Evolutionary conservation across 148 eudicot genomes (phyloP).

Genomic region (Amaranthus hypochondriacus): DNA sequence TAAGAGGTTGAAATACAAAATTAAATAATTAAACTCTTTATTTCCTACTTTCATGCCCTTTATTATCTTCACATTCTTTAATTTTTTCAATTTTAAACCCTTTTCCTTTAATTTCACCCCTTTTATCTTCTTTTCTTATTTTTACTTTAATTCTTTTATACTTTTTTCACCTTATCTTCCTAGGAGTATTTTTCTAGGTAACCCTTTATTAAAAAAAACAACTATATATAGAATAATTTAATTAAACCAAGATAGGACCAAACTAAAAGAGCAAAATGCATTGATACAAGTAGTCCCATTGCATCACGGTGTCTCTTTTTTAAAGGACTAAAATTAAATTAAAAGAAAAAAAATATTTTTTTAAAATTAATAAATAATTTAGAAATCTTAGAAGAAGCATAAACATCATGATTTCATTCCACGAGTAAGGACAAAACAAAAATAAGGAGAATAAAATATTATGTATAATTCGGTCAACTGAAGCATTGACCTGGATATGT

Average conservation of each 20-base stretch:
- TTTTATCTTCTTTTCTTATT: background rate
- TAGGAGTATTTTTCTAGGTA: background rate
- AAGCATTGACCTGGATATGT: slow-evolving; percentile 2
- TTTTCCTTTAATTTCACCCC: background rate
- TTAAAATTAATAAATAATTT: background rate
- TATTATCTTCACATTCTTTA: background rate
- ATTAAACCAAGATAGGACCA: slow-evolving; percentile 14
- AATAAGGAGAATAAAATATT: slow-evolving; percentile 12
- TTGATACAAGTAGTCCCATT: slow-evolving; percentile 39
- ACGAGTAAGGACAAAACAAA: too few relatives aligned
- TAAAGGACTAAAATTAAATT: background rate
- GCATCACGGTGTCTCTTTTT: slow-evolving; percentile 39
- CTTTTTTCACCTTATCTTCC: slow-evolving; percentile 13
- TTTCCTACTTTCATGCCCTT: background rate
- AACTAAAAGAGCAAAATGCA: slow-evolving; percentile 22
- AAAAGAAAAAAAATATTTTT: background rate
- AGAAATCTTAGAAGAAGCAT: background rate
- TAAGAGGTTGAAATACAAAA: too few relatives aligned
- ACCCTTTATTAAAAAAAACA: background rate
- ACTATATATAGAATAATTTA: background rate
- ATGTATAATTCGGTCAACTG: slow-evolving; percentile 12
- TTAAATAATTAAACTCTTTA: background rate
- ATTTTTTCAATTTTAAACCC: background rate
- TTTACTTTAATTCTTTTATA: background rate
- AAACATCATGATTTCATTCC: background rate